A percentile compares a stretch with the other conserved stretches of the same genome.
phyloP scores from a whole-genome alignment of 1,284 basidiomycete species.

The Inonotus hispidus region DNA sequence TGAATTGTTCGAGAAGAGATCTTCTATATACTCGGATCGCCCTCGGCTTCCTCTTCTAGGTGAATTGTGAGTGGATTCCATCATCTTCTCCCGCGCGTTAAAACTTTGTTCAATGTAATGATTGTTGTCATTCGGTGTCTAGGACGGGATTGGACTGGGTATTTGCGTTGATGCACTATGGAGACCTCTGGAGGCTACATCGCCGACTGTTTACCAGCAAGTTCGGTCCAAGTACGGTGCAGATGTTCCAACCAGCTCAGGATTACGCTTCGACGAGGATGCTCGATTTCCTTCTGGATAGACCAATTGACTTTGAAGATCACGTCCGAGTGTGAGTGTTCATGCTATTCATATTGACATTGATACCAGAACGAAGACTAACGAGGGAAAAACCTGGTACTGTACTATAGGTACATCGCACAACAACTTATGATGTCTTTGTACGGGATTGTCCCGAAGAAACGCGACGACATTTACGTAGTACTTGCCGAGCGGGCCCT shows the following conservation, averaged over 20 bases:
- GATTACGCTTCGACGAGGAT: conserved; percentile 20
- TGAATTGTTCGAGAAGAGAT: conserved; percentile 37
- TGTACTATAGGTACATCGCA: not conserved
- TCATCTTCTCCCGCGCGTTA: not conserved
- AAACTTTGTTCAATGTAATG: not conserved
- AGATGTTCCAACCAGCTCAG: conserved; percentile 27
- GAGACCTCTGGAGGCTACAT: conserved; percentile 27
- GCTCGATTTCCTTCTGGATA: conserved; percentile 20
- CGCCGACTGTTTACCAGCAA: conserved; percentile 21
- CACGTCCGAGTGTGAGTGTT: conserved; percentile 26
- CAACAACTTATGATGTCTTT: conserved; percentile 5
- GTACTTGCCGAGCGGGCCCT: not conserved
- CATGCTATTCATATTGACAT: conserved; percentile 2
- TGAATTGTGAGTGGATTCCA: conserved; percentile 25
- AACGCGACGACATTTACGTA: conserved; percentile 1
- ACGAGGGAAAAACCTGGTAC: not conserved
- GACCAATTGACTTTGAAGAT: conserved; percentile 23
- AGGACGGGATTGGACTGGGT: conserved; percentile 23
- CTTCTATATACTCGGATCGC: conserved; percentile 35
- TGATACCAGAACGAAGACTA: not conserved
- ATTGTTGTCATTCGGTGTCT: not conserved
- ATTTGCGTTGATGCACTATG: conserved; percentile 25
- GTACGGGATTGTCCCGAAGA: not conserved
- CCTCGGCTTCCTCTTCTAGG: conserved; percentile 25
- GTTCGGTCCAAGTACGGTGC: conserved; percentile 19